phyloP scores from a whole-genome alignment of 2,329 filamentous ascomycete genomes.

The Triangularia setosa region DNA sequence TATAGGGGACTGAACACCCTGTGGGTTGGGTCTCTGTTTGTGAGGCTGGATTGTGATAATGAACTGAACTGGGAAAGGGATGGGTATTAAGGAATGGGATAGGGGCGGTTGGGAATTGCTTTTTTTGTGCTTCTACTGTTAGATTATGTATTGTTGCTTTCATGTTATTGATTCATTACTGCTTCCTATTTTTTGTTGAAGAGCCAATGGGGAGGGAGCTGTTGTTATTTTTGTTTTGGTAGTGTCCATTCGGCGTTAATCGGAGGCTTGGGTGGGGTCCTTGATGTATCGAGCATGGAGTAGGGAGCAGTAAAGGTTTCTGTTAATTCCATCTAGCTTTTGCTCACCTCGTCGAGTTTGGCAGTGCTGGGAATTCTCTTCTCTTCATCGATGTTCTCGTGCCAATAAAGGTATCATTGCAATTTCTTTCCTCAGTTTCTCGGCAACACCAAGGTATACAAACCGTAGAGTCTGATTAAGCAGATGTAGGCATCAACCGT shows the following conservation, averaged over 20 bases:
- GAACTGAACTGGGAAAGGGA: not conserved
- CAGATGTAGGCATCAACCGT: too few relatives aligned
- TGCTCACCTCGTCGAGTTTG: too few relatives aligned
- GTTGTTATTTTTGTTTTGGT: not conserved
- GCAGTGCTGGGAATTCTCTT: too few relatives aligned
- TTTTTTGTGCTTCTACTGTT: not conserved
- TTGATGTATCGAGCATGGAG: not conserved
- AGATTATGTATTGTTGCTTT: not conserved
- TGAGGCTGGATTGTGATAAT: slow-evolving; percentile 16
- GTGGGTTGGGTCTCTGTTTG: not conserved
- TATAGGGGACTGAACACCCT: slow-evolving; percentile 39
- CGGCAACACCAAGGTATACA: too few relatives aligned
- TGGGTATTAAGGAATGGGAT: not conserved
- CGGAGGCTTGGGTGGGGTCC: not conserved
- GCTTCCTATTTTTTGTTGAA: not conserved
- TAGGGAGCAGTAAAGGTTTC: too few relatives aligned
- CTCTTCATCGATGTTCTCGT: too few relatives aligned
- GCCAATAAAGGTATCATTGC: too few relatives aligned
- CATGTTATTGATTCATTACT: not conserved
- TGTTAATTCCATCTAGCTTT: too few relatives aligned
- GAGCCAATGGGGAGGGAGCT: not conserved
- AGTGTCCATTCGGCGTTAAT: not conserved
- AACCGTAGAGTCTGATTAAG: too few relatives aligned
- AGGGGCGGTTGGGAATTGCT: not conserved
- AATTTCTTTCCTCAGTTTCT: too few relatives aligned